Evolutionary conservation across 257 asterid species (phyloP), one percentile per base, ranked within the genome.

Genomic region (Buddleja alternifolia): DNA sequence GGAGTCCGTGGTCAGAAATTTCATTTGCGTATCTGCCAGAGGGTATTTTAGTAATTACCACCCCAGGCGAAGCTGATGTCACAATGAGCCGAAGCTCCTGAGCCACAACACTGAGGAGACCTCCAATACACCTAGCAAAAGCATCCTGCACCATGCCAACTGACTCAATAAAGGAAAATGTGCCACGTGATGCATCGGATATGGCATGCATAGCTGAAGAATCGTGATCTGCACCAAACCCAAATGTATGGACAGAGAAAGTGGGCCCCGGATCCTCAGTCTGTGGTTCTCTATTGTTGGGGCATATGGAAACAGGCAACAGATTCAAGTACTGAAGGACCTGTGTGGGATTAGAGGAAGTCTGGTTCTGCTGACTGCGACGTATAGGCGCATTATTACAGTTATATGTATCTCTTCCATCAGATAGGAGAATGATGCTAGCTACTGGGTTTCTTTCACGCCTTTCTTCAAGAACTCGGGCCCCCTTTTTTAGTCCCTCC

Each of bases 51-150:
- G 50, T 23, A 20, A 81, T 67, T 17, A 56, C 39, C 19, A 77
- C 77, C 29, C 70, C 77, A 11, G 47, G 51, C 9, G 74, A 73
- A 17, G 60, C 58, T 36, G 78, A 70, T 47, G 58, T 52, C 8
- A 81, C 25, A 20, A 56, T 70, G 42, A 81, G 72, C 6, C 21
- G 55, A 25, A 81, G 71, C 42, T 81, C 85, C 63, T 60, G 75
- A 4, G 63, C 78, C 16, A 77, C 78, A 6, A 81, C 80, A 57
- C 85, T 81, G 42, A 80, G 73, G 34, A 80, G 77, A 36, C 85
- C 82, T 15, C 82, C 82, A 37, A 81, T 81, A 51, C 85, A 81
- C 66, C 73, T 67, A 3, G 85, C 85, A 56, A 81, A 81, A 23
- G 82, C 80, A 53, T 71, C 80, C 58, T 67, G 82, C 52, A 81